Base-by-base conservation (phyloP, 768 basidiomycete species). In the Arthromyces matolae region DNA sequence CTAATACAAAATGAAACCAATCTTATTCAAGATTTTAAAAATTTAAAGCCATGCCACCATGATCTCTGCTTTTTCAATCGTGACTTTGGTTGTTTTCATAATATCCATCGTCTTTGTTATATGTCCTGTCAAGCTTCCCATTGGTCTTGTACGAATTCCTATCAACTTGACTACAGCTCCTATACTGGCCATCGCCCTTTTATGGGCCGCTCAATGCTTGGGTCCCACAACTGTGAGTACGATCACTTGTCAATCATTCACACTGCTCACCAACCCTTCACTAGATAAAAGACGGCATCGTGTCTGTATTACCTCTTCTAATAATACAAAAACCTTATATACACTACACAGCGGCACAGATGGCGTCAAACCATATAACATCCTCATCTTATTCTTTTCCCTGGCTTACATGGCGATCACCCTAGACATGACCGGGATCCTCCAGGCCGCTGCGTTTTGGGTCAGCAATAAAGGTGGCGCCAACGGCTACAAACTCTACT, bases 381-480 rank as follows among this genome's bases (percentile, higher is more conserved):
- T 98, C 54, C 80, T 98, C 64, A 89, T 91, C 20, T 70, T 98
- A 1, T 97, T 98, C 68, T 83, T 92, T 57, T 90, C 88, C 3
- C 73, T 96, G 40, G 92, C 93, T 0, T 97, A 97, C 67, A 86
- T 96, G 74, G 84, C 93, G 4, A 86, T 96, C 27, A 90, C 93
- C 0, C 75, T 97, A 33, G 95, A 97, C 59, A 78, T 85, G 7
- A 93, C 93, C 0, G 56, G 56, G 2, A 73, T 93, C 13, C 75
- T 98, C 4, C 81, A 87, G 41, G 86, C 87, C 12, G 82, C 93
- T 1, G 93, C 94, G 0, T 93, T 91, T 67, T 88, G 83, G 80
- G 91, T 96, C 55, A 84, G 84, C 53, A 86, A 87, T 52, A 79
- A 77, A 60, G 87, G 90, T 19, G 88, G 91, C 3, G 64, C 71